Percentiles rank a stretch among this genome's conserved stretches.
Conservation (phyloP, 129 eudicot species). For the Oenanthe sinensis region DNA sequence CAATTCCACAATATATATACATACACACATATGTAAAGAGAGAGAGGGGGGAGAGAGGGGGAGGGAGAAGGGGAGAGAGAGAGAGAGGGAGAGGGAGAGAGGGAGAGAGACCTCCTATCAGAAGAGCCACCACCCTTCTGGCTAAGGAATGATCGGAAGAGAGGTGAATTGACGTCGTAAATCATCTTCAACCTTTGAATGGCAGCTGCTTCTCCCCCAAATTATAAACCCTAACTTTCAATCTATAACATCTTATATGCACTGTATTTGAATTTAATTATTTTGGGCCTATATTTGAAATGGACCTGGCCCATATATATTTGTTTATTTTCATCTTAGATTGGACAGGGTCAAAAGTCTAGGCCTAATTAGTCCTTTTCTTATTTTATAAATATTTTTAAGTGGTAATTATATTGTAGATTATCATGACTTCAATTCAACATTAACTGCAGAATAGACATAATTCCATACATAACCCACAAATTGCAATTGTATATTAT, state of each 20-base stretch:
- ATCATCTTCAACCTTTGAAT: constrained; percentile 7
- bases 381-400: too few species aligned
- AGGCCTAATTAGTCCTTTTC: neutral
- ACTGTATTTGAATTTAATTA: neutral
- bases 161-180: constrained; percentile 30
- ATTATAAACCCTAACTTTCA: constrained; percentile 9
- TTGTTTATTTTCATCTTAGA: neutral
- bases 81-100: neutral
- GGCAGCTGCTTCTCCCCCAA: neutral
- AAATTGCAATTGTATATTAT: too few species aligned
- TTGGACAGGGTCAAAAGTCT: neutral
- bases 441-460: neutral
- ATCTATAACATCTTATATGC: neutral
- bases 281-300: neutral
- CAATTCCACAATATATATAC: neutral
- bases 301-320: neutral
- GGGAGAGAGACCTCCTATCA: constrained; percentile 20
- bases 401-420: neutral
- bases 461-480: too few species aligned
- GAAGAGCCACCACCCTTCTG: constrained; percentile 25
- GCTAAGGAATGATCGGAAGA: constrained; percentile 33
- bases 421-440: neutral
- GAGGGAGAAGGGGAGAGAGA: neutral
- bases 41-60: too few species aligned
- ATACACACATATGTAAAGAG: too few species aligned